Percentiles rank a stretch among this genome's conserved stretches.
Evolutionary conservation across 1,284 basidiomycete species (phyloP).

Genomic region (Xerocomus nothofagi): DNA sequence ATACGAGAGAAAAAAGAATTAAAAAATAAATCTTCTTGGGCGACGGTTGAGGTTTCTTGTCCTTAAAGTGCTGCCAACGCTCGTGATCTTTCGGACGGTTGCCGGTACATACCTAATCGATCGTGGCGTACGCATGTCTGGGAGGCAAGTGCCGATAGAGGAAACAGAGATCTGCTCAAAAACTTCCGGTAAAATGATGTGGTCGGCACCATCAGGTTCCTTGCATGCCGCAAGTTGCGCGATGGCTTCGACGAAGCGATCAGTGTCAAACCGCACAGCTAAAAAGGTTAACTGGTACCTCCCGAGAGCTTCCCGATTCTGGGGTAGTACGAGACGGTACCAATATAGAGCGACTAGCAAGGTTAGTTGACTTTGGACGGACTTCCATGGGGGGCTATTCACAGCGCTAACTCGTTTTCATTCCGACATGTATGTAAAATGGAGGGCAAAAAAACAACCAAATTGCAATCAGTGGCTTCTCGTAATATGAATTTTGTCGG

Average conservation of each 20-base stretch:
- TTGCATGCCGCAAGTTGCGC: slow-evolving; percentile 8
- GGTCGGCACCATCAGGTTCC: slow-evolving; percentile 5
- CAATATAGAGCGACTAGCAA: slow-evolving; percentile 1
- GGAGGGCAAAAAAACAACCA: slow-evolving; percentile 17
- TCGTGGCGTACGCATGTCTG: slow-evolving; percentile 40
- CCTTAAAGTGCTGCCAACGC: slow-evolving; percentile 30
- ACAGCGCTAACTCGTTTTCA: slow-evolving; percentile 11
- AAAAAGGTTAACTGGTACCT: slow-evolving; percentile 34
- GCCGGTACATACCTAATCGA: slow-evolving; percentile 45
- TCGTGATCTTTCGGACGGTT: slow-evolving; percentile 47
- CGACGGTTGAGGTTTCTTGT: slow-evolving; percentile 4
- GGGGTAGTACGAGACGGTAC: slow-evolving; percentile 4
- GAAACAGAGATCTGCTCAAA: slow-evolving; percentile 22
- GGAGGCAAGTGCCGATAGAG: slow-evolving; percentile 13
- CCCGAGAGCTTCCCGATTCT: slow-evolving; percentile 15
- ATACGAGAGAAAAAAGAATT: slow-evolving; percentile 17
- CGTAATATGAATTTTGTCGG: slow-evolving; percentile 29
- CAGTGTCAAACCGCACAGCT: slow-evolving; percentile 24
- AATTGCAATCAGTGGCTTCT: slow-evolving; percentile 21
- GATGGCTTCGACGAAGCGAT: slow-evolving; percentile 24
- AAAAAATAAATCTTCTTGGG: slow-evolving; percentile 7
- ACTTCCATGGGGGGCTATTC: slow-evolving; percentile 6
- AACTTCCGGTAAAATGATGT: slow-evolving; percentile 16
- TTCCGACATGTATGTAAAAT: slow-evolving; percentile 24
- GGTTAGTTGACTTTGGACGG: slow-evolving; percentile 3